Percentiles rank a stretch among this genome's conserved stretches.
phyloP scores from a whole-genome alignment of 1,139 yeast species.

The Candida buenavistaensis region DNA sequence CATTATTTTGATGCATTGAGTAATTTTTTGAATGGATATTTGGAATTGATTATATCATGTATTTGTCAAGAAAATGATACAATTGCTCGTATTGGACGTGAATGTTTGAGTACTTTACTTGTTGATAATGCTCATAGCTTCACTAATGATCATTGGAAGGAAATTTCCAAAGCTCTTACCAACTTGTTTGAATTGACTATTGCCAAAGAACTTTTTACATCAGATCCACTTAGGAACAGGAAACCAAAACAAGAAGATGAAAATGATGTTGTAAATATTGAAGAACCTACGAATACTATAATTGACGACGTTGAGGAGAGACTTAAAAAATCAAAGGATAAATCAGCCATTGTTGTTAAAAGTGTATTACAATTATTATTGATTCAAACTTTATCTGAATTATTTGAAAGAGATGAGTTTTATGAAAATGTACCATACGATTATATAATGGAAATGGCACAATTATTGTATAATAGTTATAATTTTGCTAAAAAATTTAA shows the following conservation, averaged over 20 bases:
- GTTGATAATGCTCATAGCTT: constrained; percentile 73
- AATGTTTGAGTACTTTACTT: constrained; percentile 78
- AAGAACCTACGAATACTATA: constrained; percentile 11
- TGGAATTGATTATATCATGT: constrained; percentile 78
- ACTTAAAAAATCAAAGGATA: constrained; percentile 45
- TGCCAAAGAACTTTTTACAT: constrained; percentile 78
- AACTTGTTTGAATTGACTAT: constrained; percentile 78
- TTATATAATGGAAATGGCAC: constrained; percentile 59
- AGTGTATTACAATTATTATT: constrained; percentile 86
- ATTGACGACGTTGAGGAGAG: constrained; percentile 25
- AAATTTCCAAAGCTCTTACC: constrained; percentile 62
- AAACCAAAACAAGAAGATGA: constrained; percentile 9
- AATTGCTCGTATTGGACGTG: constrained; percentile 89
- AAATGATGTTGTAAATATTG: constrained; percentile 7
- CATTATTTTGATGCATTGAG: constrained; percentile 77
- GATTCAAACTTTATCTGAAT: constrained; percentile 83
- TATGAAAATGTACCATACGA: constrained; percentile 68
- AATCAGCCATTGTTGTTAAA: constrained; percentile 84
- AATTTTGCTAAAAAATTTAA: constrained; percentile 84
- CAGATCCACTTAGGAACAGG: constrained; percentile 53
- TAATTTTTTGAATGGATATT: constrained; percentile 71
- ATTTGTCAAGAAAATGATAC: constrained; percentile 97
- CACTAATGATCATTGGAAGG: constrained; percentile 68
- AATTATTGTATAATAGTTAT: constrained; percentile 66
- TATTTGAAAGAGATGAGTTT: constrained; percentile 69